Evolutionary conservation across 345 rosid genomes (phyloP).

Genomic region (Boechera retrofracta): DNA sequence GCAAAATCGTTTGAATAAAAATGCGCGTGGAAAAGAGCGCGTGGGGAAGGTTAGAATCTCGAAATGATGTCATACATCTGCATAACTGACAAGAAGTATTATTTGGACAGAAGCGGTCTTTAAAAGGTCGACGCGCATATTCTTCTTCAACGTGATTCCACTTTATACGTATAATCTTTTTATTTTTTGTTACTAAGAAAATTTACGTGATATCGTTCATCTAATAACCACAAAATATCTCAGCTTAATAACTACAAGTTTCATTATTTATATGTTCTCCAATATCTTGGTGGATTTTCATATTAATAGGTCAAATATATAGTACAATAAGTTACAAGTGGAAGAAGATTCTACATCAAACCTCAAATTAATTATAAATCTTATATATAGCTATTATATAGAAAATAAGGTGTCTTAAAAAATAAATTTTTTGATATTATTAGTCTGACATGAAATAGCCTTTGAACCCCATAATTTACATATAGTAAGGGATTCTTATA

Average conservation of each 20-base stretch:
- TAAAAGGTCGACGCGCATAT: slow-evolving; percentile 40
- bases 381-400: too few relatives aligned
- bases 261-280: neutral
- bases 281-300: neutral
- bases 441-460: neutral
- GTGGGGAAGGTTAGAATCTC: slow-evolving; percentile 17
- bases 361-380: neutral
- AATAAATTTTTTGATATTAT: too few relatives aligned
- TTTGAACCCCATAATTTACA: neutral
- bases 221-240: slow-evolving; percentile 3
- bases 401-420: neutral
- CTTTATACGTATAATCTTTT: slow-evolving; percentile 5
- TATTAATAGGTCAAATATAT: neutral
- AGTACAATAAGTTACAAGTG: neutral
- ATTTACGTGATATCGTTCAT: neutral
- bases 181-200: neutral
- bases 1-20: neutral
- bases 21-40: neutral
- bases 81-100: slow-evolving; percentile 39
- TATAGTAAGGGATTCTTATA: neutral
- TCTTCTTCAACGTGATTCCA: slow-evolving; percentile 32
- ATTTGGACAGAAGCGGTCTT: slow-evolving; percentile 37
- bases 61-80: slow-evolving; percentile 32
- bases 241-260: neutral
- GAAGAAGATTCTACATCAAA: neutral